A percentile compares a stretch with the other conserved stretches of the same genome.
phyloP scores from a whole-genome alignment of 2,329 filamentous ascomycete genomes.

The Triangularia verruculosa region DNA sequence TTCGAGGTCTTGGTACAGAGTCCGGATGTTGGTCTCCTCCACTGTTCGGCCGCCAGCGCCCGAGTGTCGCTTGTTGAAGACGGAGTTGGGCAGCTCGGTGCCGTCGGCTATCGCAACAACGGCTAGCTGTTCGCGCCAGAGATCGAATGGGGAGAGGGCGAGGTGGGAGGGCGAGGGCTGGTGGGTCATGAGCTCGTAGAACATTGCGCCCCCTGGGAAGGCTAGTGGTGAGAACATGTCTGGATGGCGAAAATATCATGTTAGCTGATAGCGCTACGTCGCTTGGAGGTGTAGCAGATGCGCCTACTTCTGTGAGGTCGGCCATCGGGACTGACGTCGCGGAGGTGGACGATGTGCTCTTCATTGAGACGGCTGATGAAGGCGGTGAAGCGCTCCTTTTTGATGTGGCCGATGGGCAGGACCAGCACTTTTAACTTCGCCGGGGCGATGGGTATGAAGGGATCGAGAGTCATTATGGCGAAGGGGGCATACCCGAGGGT shows the following conservation, averaged over 20 bases:
- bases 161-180: slow-evolving; percentile 76
- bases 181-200: slow-evolving; percentile 84
- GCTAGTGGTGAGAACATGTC: slow-evolving; percentile 92
- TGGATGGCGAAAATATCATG: slow-evolving; percentile 37
- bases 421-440: slow-evolving; percentile 86
- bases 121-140: slow-evolving; percentile 79
- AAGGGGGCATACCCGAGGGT: slow-evolving; percentile 24
- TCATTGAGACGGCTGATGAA: slow-evolving; percentile 76
- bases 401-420: slow-evolving; percentile 83
- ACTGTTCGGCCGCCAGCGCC: slow-evolving; percentile 49
- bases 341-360: slow-evolving; percentile 78
- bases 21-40: slow-evolving; percentile 55
- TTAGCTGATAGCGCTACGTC: slow-evolving; percentile 15
- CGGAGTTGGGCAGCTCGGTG: slow-evolving; percentile 57
- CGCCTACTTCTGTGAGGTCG: slow-evolving; percentile 78
- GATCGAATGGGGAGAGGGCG: slow-evolving; percentile 81
- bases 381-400: slow-evolving; percentile 70
- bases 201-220: slow-evolving; percentile 79
- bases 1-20: slow-evolving; percentile 65
- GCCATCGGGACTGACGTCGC: slow-evolving; percentile 81
- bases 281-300: background rate
- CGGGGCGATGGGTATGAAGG: slow-evolving; percentile 85
- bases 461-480: slow-evolving; percentile 72
- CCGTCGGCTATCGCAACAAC: slow-evolving; percentile 86
- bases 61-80: slow-evolving; percentile 55